Percentiles rank a stretch among this genome's conserved stretches.
Evolutionary conservation across 108 stramenopile genomes (phyloP).

Genomic region (Pseudonitzschia delicatissima): DNA sequence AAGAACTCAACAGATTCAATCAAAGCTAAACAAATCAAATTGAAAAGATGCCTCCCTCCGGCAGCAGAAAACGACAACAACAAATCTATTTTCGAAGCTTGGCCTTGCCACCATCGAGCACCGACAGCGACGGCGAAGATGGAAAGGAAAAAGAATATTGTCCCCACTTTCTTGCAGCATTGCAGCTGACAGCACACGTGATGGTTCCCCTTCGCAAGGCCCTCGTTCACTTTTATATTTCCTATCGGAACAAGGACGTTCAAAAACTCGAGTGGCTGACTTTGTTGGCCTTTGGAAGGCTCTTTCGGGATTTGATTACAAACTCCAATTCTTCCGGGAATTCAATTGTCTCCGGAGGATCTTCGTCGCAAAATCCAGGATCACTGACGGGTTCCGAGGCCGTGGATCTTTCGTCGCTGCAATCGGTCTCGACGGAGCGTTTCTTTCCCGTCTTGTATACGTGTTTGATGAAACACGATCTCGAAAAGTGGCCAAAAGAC

Average conservation of each 20-base stretch:
- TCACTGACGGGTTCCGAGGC: neutral
- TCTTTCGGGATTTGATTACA: constrained; percentile 15
- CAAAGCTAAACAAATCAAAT: no score
- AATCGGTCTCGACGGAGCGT: constrained; percentile 10
- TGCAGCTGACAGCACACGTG: constrained; percentile 30
- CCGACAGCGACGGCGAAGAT: neutral
- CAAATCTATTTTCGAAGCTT: neutral
- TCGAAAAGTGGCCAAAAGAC: constrained; percentile 15
- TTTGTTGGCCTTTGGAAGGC: constrained; percentile 13
- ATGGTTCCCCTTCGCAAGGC: constrained; percentile 25
- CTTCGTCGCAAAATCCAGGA: neutral
- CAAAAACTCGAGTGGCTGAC: constrained; percentile 14
- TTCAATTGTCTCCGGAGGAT: neutral
- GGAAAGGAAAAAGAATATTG: neutral
- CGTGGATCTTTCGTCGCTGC: constrained; percentile 4
- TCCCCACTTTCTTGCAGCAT: constrained; percentile 23
- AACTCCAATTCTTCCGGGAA: neutral
- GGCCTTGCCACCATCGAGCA: neutral
- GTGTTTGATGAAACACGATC: constrained; percentile 9
- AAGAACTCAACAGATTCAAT: no score
- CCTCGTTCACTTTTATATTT: constrained; percentile 31
- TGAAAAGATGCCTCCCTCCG: no score
- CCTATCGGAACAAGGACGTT: neutral
- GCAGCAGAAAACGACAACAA: constrained; percentile 6
- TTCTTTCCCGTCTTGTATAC: constrained; percentile 16